These are phyloP conservation scores for Urtica urens DNA, from an alignment of 306 rosid species.

Conservation along the genomic window DNA sequence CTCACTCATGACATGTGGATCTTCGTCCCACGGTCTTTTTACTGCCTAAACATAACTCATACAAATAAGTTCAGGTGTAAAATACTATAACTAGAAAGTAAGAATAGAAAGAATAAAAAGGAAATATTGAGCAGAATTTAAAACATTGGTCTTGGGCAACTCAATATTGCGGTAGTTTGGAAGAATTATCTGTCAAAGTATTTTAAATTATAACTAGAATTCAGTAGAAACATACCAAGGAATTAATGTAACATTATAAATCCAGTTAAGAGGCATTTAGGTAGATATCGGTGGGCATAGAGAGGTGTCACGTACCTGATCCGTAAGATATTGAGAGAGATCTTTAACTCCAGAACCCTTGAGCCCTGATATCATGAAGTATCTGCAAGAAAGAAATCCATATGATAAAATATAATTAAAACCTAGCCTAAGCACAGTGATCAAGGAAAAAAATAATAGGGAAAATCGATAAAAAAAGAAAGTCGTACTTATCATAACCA, in stretches of 20 bases:
- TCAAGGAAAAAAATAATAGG: neutral
- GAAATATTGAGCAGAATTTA: neutral
- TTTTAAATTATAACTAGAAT: no score
- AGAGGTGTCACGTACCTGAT: conserved; percentile 54
- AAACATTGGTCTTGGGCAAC: no score
- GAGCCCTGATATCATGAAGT: conserved; percentile 89
- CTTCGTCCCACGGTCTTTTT: conserved; percentile 88
- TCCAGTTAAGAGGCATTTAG: no score
- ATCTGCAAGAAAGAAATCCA: conserved; percentile 43
- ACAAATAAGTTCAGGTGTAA: conserved; percentile 17
- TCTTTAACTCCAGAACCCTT: conserved; percentile 82
- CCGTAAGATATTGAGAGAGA: conserved; percentile 59
- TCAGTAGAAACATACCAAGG: neutral
- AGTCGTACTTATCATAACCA: conserved; percentile 72
- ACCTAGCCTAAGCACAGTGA: conserved; percentile 8
- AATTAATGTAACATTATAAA: no score
- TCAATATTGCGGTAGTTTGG: no score
- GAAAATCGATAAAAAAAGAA: conserved; percentile 10
- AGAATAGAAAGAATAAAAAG: neutral
- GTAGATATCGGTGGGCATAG: conserved; percentile 8
- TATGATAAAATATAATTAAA: conserved; percentile 19
- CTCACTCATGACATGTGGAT: conserved; percentile 70
- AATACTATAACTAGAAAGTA: neutral
- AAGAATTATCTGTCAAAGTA: no score
- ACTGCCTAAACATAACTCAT: conserved; percentile 53